Evolutionary conservation across 2,329 filamentous ascomycete genomes (phyloP), one percentile per base, ranked within the genome.

Genomic region (Claviceps purpurea): DNA sequence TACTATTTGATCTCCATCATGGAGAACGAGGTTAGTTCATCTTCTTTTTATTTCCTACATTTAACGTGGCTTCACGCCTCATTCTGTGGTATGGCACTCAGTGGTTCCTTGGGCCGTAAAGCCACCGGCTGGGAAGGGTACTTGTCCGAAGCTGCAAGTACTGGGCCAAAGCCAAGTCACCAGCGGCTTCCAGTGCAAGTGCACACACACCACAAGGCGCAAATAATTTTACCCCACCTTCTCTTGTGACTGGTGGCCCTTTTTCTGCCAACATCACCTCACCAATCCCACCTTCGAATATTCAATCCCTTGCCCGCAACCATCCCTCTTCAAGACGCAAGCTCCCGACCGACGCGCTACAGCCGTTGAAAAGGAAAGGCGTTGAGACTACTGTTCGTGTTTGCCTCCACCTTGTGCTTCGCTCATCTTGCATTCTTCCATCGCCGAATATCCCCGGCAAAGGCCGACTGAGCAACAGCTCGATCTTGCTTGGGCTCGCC

Each of bases 21-120:
- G 58, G 57, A 59, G 45, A 55, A 55, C 52, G 53, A 55, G 50
- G 58, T 56, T 41, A 55, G 58, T 60, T 5, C 30, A 10, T 26
- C 16, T 22, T 48, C 8, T 37, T 45, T 5, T 26, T 42, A 2
- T 39, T 11, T 30, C n/a, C 13, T 30, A 30, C 26, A 3, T 43
- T 16, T 5, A 5, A 18, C 13, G 13, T 24, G 18, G 34, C 34
- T 39, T 24, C 22, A 8, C 10, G 18, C 45, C 11, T 18, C 30
- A 18, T 37, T n/a, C 11, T 37, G 10, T 34, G 45, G 2, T 18
- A 34, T 18, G 41, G 11, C 13, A 43, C n/a, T 18, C 8, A 18
- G 40, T 42, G 16, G n/a, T 10, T 41, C 4, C 8, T 16, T 43
- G 41, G 41, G 41, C 41, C 22, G 41, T 13, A 43, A 13, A 30